Percentiles rank a stretch among this genome's conserved stretches.
These are phyloP conservation scores for Nosema granulosis DNA, from an alignment of 371 early-diverging fungal genomes.

Conservation along the genomic window DNA sequence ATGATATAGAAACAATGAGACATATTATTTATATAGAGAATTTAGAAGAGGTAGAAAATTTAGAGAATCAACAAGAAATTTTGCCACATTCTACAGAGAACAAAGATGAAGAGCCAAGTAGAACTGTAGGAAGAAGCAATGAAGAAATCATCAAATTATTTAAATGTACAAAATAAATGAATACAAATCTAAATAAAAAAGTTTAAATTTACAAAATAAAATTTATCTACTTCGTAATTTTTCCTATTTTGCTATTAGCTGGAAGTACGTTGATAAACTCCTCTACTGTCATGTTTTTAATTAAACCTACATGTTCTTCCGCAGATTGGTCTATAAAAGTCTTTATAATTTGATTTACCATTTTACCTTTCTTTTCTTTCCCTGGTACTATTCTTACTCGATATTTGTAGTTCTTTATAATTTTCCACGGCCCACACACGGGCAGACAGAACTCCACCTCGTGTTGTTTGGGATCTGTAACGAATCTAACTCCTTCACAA, in stretches of 20 bases:
- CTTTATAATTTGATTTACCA: conserved; percentile 61
- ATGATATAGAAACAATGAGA: conserved; percentile 40
- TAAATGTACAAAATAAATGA: too few species aligned
- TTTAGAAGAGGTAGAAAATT: conserved; percentile 1
- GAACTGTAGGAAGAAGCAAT: too few species aligned
- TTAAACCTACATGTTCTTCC: conserved; percentile 18
- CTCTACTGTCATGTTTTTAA: conserved; percentile 45
- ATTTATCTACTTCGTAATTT: conserved; percentile 16
- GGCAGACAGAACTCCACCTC: conserved; percentile 84
- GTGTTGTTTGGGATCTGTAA: conserved; percentile 72
- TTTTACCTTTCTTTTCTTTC: conserved; percentile 86
- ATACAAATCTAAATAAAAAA: too few species aligned
- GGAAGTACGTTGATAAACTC: conserved; percentile 54
- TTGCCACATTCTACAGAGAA: too few species aligned
- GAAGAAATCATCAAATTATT: too few species aligned
- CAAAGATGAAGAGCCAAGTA: too few species aligned
- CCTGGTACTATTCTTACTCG: conserved; percentile 89
- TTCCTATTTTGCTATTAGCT: conserved; percentile 51
- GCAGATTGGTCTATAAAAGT: conserved; percentile 48
- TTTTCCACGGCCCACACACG: conserved; percentile 84
- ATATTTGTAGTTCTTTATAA: conserved; percentile 81
- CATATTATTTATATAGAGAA: conserved; percentile 50
- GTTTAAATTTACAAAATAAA: too few species aligned
- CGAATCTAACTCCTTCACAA: conserved; percentile 66
- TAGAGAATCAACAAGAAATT: neutral